Base-by-base conservation (phyloP, 1,284 basidiomycete genomes). In the Sanguinoderma infundibulare region DNA sequence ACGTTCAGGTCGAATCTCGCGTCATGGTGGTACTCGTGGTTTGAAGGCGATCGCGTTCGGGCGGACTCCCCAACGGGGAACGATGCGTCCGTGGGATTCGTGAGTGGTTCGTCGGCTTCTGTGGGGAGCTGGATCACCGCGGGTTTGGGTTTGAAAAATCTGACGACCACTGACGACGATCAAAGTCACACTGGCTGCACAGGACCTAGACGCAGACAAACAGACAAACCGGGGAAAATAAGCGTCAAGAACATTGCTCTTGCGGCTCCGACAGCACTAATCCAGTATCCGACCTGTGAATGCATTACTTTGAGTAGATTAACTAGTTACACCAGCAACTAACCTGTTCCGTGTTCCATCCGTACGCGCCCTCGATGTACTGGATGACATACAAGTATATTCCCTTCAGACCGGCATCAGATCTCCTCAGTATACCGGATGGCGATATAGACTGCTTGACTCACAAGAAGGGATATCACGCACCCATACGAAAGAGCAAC, bases 301-400 rank as follows among this genome's bases (percentile, higher is more conserved):
- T 26, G 14, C 3, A 32, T 32, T 34, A n/a, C 24, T 4, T 54
- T 7, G 5, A 22, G 35, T 34, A n/a, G n/a, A n/a, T n/a, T n/a
- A n/a, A n/a, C 30, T 10, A 34, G 32, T 22, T 1, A 53, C 4
- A 30, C 1, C 47, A 50, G 10, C 30, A 12, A 39, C 83, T 62
- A 66, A 92, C 91, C 69, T 81, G 80, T 73, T 91, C 85, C 5
- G 90, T 81, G n/a, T 77, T 82, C 94, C 93, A 96, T 0, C 82
- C 81, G 70, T 90, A 95, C 1, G 75, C 79, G 7, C 81, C 81
- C 9, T 85, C 79, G 5, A 87, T 81, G 72, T 90, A 96, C 72
- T 94, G 92, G 55, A 90, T 82, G 69, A 89, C 89, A 68, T 85
- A 86, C 7, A 78, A 72, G 57, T 84, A 77, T 1, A 89, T 81